Conservation (phyloP, 78 protist genomes). For the slime mould (Dictyostelium discoideum) region dicty_2.7 NC_007091.3:3833001-3833500, state of each 20-base stretch:
- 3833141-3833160: too few species aligned
- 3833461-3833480: constrained; percentile 16
- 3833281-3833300: not conserved
- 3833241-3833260: too few species aligned
- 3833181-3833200: too few species aligned
- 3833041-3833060: not conserved
- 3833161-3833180: too few species aligned
- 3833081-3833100: not conserved
- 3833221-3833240: too few species aligned
- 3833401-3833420: constrained; percentile 25
- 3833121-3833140: too few species aligned
- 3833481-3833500: not conserved
- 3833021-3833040: not conserved
- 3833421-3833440: not conserved
- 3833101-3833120: too few species aligned
- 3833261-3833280: too few species aligned
- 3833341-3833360: constrained; percentile 23
- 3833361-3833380: constrained; percentile 19
- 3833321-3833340: constrained; percentile 31
- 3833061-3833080: not conserved
- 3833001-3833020: not conserved
- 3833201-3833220: too few species aligned
- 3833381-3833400: constrained; percentile 17
- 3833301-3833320: constrained; percentile 2
- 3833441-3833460: constrained; percentile 22